Base-by-base conservation (phyloP, 1,139 yeast genomes). In the Diutina rugosa region DNA sequence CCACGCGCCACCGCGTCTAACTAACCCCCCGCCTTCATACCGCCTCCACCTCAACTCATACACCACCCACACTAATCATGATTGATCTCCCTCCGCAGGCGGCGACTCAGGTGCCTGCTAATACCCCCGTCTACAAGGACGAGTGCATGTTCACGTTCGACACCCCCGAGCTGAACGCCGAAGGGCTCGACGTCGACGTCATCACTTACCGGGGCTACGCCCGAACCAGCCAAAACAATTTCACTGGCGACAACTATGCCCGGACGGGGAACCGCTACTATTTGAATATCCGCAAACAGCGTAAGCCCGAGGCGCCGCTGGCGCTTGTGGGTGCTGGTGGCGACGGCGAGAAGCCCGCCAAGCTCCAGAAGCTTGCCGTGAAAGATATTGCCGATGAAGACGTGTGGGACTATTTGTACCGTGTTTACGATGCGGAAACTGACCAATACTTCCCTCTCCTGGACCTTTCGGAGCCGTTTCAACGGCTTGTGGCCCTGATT, bases 61-160 rank as follows among this genome's bases (percentile, higher is more conserved):
- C 26, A 18, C 10, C 18, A 12, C 49, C 14, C 21, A 21, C 18
- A 48, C 30, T 10, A 3, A 8, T n/a, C 28, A 49, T 49, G 44
- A 12, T 49, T n/a, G 53, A 49, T n/a, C 35, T 49, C 6, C 53
- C 53, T 28, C 28, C 44, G 3, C n/a, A 32, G 26, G 44, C 18
- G 8, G 44, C 53, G 2, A 6, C 53, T n/a, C 14, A 8, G 2
- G 53, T 49, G 28, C 53, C 53, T 4, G 8, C 14, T 8, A 44
- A 30, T 10, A 32, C 44, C 26, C 41, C 53, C 16, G 81, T 90
- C 21, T 85, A 81, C 68, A 89, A 88, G 65, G 96, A 89, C 68
- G 95, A 89, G 60, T 89, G 96, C 63, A 84, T 85, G 76, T 88
- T 78, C 71, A 83, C 87, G 56, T 90, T 87, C 65, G 91, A 84